A percentile compares a stretch with the other conserved stretches of the same genome.
Conservation (phyloP, 2,329 filamentous ascomycete species). For the Colletotrichum echinochloae region DNA sequence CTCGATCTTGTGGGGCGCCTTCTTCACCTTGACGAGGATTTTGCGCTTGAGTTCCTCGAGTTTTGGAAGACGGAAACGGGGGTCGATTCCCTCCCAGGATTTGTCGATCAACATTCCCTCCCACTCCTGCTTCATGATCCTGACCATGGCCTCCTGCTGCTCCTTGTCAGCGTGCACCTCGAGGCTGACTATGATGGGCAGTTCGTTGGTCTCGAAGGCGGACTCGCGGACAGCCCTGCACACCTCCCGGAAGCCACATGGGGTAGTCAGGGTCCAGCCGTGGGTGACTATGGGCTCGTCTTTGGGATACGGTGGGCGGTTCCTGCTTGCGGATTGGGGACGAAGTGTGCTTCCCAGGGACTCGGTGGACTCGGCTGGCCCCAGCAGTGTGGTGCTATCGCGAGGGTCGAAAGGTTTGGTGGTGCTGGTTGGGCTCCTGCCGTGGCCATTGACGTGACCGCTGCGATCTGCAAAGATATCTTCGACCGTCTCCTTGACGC, state of each 20-base stretch:
- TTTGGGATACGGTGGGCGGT: conserved; percentile 50
- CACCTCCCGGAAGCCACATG: conserved; percentile 89
- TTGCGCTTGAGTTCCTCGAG: conserved; percentile 80
- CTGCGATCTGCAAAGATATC: conserved; percentile 45
- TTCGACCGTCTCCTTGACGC: conserved; percentile 52
- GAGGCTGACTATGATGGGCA: conserved; percentile 91
- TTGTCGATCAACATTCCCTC: conserved; percentile 76
- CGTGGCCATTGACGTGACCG: conserved; percentile 46
- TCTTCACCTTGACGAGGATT: conserved; percentile 87
- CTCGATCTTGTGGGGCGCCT: conserved; percentile 55
- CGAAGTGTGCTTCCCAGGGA: conserved; percentile 33
- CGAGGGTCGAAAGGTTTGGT: conserved; percentile 46
- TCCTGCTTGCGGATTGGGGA: conserved; percentile 44
- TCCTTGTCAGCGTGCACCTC: conserved; percentile 87
- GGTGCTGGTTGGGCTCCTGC: conserved; percentile 55
- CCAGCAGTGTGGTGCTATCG: conserved; percentile 44
- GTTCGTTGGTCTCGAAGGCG: conserved; percentile 79
- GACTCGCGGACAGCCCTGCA: conserved; percentile 83
- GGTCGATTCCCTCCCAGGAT: conserved; percentile 62
- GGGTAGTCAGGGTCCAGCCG: conserved; percentile 84
- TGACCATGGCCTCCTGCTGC: conserved; percentile 92
- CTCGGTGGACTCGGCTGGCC: conserved; percentile 52
- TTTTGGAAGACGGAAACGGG: conserved; percentile 70
- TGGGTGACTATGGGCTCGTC: conserved; percentile 86
- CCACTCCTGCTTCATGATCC: conserved; percentile 94